Conservation (phyloP, 1,284 basidiomycete genomes). For the Sporisorium scitamineum region DNA sequence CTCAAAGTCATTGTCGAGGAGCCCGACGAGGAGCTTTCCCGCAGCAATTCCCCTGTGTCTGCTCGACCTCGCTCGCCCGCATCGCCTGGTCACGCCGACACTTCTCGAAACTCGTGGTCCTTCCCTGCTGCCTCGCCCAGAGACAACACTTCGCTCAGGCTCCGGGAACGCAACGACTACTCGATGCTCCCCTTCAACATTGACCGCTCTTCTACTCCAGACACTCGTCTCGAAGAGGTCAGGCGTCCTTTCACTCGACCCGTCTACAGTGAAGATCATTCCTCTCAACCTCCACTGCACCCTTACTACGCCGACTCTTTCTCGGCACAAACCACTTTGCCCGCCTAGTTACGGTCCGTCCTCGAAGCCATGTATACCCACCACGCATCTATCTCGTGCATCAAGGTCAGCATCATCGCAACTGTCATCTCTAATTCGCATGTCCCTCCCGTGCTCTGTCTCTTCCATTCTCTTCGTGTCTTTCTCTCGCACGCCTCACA, state of each 20-base stretch:
- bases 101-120: constrained; percentile 20
- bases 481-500: neutral
- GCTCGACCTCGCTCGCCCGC: constrained; percentile 25
- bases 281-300: neutral
- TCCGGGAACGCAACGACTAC: constrained; percentile 35
- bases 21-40: constrained; percentile 32
- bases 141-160: constrained; percentile 37
- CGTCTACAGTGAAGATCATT: constrained; percentile 5
- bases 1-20: constrained; percentile 54
- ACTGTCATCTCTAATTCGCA: constrained; percentile 31
- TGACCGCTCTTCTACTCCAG: constrained; percentile 48
- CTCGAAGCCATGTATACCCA: constrained; percentile 15
- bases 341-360: constrained; percentile 2
- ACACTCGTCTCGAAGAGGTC: constrained; percentile 47
- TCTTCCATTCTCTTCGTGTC: constrained; percentile 1
- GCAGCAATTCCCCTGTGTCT: constrained; percentile 20
- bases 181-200: constrained; percentile 38
- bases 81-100: constrained; percentile 7
- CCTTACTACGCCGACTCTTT: neutral
- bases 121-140: constrained; percentile 15
- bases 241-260: constrained; percentile 45
- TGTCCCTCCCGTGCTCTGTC: neutral
- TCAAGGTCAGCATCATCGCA: constrained; percentile 9
- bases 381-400: neutral
- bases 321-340: constrained; percentile 5